Base-by-base conservation (phyloP, 352 stramenopile genomes). In the Phytopythium ostracodes region DNA sequence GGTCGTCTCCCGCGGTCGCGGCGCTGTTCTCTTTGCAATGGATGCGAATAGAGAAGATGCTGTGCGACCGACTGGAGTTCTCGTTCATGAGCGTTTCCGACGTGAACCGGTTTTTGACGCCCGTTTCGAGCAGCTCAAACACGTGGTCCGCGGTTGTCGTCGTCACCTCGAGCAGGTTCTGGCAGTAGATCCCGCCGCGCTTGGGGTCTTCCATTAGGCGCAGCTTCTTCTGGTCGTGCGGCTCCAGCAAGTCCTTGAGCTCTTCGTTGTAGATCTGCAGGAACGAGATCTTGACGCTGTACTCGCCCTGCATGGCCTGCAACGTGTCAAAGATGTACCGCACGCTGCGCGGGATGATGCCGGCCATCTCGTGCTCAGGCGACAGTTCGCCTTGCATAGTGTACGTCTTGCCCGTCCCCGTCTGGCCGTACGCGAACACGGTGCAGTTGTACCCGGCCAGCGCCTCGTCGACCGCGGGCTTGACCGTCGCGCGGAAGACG, bases 261-360 rank as follows among this genome's bases (percentile, higher is more conserved):
- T 99, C 96, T 77, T 99, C 97, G 64, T 99, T 99, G 84, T 99
- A 99, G 53, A 99, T 89, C 82, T 99, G 96, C 57, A 99, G 77
- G 71, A 98, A 99, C 42, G 91, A 98, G 27, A 98, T 93, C 31
- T 91, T 95, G 49, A 99, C 95, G 47, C 79, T 95, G 66, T 96
- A 98, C 65, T 97, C 88, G 63, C 97, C 90, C 52, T 92, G 72
- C 27, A 79, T 89, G 25, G 87, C 68, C 63, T 98, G 87, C 40
- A 99, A 73, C 27, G 88, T 73, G 46, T 98, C 84, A 57, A 99
- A 99, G 59, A 99, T 99, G 50, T 89, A 91, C 55, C 83, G 73
- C 20, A 98, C 91, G 33, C 87, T 89, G 31, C 96, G 86, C 20
- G 97, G 97, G 66, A 99, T 98, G 42, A 99, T 97, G 17, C 97